A percentile compares a stretch with the other conserved stretches of the same genome.
These are phyloP conservation scores for Mycogone perniciosa DNA, from an alignment of 2,329 filamentous ascomycete species.

Conservation along the genomic window DNA sequence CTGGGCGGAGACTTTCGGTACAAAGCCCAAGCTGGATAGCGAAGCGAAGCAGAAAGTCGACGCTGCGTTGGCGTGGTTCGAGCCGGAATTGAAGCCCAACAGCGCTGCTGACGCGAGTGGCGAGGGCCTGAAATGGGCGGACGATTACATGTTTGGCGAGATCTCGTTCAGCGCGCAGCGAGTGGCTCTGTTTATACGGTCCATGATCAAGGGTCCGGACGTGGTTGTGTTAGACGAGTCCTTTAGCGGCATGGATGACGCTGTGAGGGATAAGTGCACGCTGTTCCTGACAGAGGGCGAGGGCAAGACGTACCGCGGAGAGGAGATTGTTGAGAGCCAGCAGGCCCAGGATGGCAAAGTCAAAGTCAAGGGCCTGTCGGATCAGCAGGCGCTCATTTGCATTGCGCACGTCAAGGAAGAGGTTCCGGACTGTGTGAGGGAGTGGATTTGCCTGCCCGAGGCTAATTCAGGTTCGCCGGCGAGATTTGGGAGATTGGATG, in stretches of 20 bases:
- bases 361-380: conserved; percentile 55
- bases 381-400: conserved; percentile 77
- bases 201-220: conserved; percentile 73
- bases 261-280: conserved; percentile 79
- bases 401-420: conserved; percentile 90
- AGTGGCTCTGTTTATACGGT: conserved; percentile 75
- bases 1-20: conserved; percentile 82
- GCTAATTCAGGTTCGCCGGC: conserved; percentile 56
- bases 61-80: conserved; percentile 69
- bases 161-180: conserved; percentile 78
- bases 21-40: conserved; percentile 57
- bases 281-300: conserved; percentile 68
- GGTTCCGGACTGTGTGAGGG: conserved; percentile 72
- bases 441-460: conserved; percentile 84
- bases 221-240: conserved; percentile 83
- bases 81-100: conserved; percentile 63
- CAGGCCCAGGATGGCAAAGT: conserved; percentile 38
- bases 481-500: conserved; percentile 57
- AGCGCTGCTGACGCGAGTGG: conserved; percentile 18
- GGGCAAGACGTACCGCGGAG: conserved; percentile 33
- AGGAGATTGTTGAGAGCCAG: conserved; percentile 41
- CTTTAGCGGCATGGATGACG: conserved; percentile 78
- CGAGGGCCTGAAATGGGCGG: conserved; percentile 55
- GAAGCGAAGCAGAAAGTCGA: conserved; percentile 56
- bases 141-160: conserved; percentile 61